These are phyloP conservation scores for Neurospora terricola DNA, from an alignment of 495 filamentous ascomycete genomes.

Conservation along the genomic window DNA sequence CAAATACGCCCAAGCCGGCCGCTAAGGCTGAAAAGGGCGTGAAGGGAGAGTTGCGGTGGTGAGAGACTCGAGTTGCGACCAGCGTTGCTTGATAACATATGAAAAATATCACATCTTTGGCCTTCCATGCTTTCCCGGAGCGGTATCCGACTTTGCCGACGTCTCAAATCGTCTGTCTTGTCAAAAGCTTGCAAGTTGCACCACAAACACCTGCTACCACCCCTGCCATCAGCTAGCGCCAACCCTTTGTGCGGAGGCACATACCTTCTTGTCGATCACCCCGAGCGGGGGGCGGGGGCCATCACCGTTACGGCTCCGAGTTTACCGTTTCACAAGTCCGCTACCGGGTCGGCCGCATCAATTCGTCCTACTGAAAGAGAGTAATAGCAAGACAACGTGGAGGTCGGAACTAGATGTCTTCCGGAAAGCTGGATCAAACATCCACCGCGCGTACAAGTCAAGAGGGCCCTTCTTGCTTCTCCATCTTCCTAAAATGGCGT, in stretches of 20 bases:
- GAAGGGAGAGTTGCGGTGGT: slow-evolving; percentile 39
- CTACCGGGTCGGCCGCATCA: background rate
- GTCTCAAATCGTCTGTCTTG: background rate
- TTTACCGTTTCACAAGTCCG: background rate
- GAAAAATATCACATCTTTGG: background rate
- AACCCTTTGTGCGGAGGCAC: background rate
- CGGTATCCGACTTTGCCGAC: background rate
- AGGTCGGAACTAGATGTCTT: background rate
- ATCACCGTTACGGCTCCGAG: background rate
- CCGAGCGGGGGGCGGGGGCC: background rate
- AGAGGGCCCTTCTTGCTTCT: background rate
- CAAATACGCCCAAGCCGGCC: slow-evolving; percentile 1
- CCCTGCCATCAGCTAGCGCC: background rate
- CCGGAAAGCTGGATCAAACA: background rate
- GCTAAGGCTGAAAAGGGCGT: slow-evolving; percentile 21
- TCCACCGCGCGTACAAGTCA: background rate
- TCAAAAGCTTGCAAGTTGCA: background rate
- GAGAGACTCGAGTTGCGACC: background rate
- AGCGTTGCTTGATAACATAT: background rate
- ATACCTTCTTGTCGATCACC: background rate
- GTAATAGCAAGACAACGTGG: background rate
- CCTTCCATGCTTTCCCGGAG: background rate
- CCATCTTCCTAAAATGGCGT: background rate
- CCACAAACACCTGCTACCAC: background rate
- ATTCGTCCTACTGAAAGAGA: background rate